These are phyloP conservation scores for Lactifluus subvellereus DNA, from an alignment of 768 basidiomycete genomes.

Conservation along the genomic window DNA sequence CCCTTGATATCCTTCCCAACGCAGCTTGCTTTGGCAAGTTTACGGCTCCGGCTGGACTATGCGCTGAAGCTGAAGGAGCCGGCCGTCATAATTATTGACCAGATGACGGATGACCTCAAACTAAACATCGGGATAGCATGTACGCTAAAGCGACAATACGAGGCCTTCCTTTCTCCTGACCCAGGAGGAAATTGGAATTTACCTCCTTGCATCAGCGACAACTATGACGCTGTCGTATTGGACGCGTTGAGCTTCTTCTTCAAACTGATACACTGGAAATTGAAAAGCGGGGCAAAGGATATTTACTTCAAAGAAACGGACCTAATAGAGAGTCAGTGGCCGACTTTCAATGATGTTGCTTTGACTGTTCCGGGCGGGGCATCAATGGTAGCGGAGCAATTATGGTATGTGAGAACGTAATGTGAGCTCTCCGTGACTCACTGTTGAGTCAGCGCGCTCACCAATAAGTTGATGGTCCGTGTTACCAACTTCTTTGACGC, in stretches of 20 bases:
- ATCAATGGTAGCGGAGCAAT: constrained; percentile 86
- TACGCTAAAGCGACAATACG: constrained; percentile 91
- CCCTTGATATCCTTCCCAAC: constrained; percentile 96
- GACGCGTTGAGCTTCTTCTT: constrained; percentile 88
- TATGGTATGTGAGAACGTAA: constrained; percentile 57
- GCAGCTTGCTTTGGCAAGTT: constrained; percentile 84
- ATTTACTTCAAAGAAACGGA: constrained; percentile 98
- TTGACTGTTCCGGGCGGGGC: constrained; percentile 85
- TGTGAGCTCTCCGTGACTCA: not conserved
- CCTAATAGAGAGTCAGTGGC: constrained; percentile 94
- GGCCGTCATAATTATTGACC: constrained; percentile 85
- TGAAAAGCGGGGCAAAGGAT: constrained; percentile 86
- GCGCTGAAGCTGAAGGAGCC: constrained; percentile 85
- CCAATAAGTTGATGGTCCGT: constrained; percentile 87
- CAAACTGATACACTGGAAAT: constrained; percentile 89
- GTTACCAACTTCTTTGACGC: constrained; percentile 93
- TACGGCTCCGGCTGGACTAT: constrained; percentile 85
- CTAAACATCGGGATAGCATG: constrained; percentile 88
- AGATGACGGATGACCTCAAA: constrained; percentile 89
- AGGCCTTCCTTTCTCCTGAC: constrained; percentile 85
- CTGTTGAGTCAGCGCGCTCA: constrained; percentile 58
- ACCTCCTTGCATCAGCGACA: constrained; percentile 80
- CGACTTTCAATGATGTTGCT: constrained; percentile 89
- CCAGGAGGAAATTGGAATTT: constrained; percentile 83
- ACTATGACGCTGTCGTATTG: constrained; percentile 85